Base-by-base conservation (phyloP, 1,139 yeast species). In the Kodamaea anthophila region DNA sequence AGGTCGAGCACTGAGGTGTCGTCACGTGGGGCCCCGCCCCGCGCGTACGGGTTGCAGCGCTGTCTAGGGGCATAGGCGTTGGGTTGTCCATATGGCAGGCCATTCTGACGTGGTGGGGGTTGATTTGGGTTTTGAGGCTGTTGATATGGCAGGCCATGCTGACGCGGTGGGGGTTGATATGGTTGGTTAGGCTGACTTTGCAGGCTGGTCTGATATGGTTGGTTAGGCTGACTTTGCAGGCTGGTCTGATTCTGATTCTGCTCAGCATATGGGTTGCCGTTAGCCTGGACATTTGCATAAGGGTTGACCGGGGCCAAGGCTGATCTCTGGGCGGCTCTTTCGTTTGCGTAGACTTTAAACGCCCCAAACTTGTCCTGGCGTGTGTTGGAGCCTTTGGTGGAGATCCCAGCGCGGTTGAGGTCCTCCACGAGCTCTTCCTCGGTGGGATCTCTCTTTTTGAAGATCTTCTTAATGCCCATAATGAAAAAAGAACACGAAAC, bases 301-400 rank as follows among this genome's bases (percentile, higher is more conserved):
- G 71, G 72, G 33, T 65, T 65, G 5, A 36, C 76, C 41, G 63
- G 76, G 29, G 54, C 74, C 54, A 46, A 63, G 46, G 61, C 74
- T 38, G 72, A 57, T 49, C 63, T 47, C 40, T 52, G 40, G 34
- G 46, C 36, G 45, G 60, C 57, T 28, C 63, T 46, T 28, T 74
- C 75, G 39, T 67, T 70, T 9, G 85, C 82, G 53, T 70, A 77
- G 34, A 65, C 64, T 25, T 67, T 67, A 48, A 79, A 81, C 3
- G 86, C 87, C 7, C 79, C 74, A 50, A 81, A 81, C 44, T 75
- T 74, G 42, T 67, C 74, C 40, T 62, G 66, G 42, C 70, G 63
- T 28, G 46, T 55, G 38, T 49, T 51, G 12, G 48, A 40, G 20
- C 37, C 28, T 44, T 58, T 75, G 28, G 76, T 70, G 9, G 72